A percentile compares a stretch with the other conserved stretches of the same genome.
phyloP scores from a whole-genome alignment of 1,284 basidiomycete species.

The Boletellus deceptivus region DNA sequence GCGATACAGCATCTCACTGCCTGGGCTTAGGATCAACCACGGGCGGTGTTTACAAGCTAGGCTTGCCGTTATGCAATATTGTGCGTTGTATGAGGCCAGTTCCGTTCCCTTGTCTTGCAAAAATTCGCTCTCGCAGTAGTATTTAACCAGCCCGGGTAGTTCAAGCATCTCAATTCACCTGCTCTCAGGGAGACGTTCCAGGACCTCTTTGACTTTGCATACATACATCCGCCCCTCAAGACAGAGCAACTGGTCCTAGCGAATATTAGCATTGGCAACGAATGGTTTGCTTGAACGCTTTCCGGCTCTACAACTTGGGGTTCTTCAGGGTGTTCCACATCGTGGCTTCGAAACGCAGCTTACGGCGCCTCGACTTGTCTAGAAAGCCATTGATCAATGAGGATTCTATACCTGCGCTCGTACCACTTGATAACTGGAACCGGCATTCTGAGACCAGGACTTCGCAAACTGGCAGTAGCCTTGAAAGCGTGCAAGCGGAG shows the following conservation, averaged over 20 bases:
- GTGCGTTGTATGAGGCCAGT: constrained; percentile 42
- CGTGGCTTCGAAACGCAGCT: constrained; percentile 50
- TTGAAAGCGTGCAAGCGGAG: constrained; percentile 37
- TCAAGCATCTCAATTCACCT: constrained; percentile 48
- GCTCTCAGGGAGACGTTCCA: constrained; percentile 44
- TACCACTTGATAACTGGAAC: constrained; percentile 51
- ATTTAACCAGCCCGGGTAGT: constrained; percentile 50
- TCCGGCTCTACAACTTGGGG: not conserved
- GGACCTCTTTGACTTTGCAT: constrained; percentile 46
- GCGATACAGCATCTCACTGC: constrained; percentile 38
- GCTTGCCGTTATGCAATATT: constrained; percentile 41
- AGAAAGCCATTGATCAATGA: constrained; percentile 53
- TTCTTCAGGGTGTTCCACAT: constrained; percentile 54
- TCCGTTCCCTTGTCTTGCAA: not conserved
- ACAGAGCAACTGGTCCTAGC: constrained; percentile 50
- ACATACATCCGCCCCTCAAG: constrained; percentile 52
- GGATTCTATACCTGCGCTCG: constrained; percentile 53
- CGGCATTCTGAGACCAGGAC: constrained; percentile 51
- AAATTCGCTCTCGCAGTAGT: constrained; percentile 34
- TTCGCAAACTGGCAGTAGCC: constrained; percentile 48
- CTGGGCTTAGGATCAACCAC: constrained; percentile 36
- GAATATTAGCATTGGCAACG: constrained; percentile 56
- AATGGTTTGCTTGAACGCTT: constrained; percentile 46
- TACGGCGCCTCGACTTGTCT: constrained; percentile 50
- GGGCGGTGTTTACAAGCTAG: constrained; percentile 47